A percentile compares a stretch with the other conserved stretches of the same genome.
Evolutionary conservation across 2,329 filamentous ascomycete species (phyloP).

Genomic region (Cladophialophora yegresii): DNA sequence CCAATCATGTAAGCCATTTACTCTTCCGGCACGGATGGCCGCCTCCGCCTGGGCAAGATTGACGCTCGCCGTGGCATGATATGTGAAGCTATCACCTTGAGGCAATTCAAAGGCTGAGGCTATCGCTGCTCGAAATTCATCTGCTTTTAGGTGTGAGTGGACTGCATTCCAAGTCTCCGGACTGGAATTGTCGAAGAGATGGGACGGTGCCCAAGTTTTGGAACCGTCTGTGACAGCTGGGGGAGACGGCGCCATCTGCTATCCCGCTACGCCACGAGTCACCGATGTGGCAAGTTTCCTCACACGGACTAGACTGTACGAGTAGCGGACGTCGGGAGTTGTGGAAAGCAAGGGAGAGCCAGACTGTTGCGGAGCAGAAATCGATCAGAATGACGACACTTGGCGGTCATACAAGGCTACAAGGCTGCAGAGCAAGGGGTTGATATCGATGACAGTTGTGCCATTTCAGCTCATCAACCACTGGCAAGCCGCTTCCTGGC

Average conservation of each 20-base stretch:
- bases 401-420: conserved; percentile 1
- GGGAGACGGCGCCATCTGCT: conserved; percentile 19
- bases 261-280: background rate
- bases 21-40: conserved; percentile 51
- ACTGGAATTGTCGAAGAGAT: conserved; percentile 42
- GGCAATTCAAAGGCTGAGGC: conserved; percentile 52
- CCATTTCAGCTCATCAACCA: background rate
- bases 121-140: conserved; percentile 52
- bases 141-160: conserved; percentile 41
- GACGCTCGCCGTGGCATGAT: conserved; percentile 55
- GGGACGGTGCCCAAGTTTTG: conserved; percentile 50
- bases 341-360: background rate
- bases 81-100: conserved; percentile 51
- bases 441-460: background rate
- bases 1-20: conserved; percentile 55
- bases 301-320: background rate
- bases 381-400: conserved; percentile 13
- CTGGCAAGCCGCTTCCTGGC: background rate
- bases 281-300: background rate
- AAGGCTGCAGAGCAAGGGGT: conserved; percentile 7
- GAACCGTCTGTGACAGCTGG: conserved; percentile 43
- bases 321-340: background rate
- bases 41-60: conserved; percentile 54
- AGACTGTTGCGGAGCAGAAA: background rate
- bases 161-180: conserved; percentile 41